Evolutionary conservation across 73 alveolate species (phyloP).

Genomic region (Paramecium sonneborni): DNA sequence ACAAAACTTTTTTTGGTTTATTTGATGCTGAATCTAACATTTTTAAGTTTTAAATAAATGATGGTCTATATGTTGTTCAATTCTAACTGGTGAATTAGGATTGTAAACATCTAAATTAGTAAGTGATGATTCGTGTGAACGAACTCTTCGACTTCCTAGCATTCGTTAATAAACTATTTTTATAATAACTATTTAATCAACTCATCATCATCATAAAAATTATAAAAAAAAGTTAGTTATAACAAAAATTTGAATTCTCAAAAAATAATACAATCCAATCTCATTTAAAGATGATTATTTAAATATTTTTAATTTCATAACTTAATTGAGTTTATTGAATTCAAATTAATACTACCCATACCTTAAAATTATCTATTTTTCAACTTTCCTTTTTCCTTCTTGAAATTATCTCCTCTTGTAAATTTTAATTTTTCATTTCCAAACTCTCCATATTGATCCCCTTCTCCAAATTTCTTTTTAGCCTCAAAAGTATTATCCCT

Average conservation of each 20-base stretch:
- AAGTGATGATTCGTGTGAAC: neutral
- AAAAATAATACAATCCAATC: neutral
- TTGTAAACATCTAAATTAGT: neutral
- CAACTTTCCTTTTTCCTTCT: conserved; percentile 77
- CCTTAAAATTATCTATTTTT: conserved; percentile 81
- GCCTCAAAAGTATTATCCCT: conserved; percentile 66
- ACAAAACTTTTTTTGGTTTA: conserved; percentile 71
- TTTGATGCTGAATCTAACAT: conserved; percentile 51
- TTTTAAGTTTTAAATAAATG: conserved; percentile 50
- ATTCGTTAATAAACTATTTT: neutral
- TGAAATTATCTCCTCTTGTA: conserved; percentile 70
- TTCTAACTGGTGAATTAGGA: neutral
- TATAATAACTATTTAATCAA: neutral
- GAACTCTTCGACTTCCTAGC: neutral
- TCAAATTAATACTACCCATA: conserved; percentile 64
- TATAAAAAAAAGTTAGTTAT: neutral
- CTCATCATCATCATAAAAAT: neutral
- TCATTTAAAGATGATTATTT: neutral
- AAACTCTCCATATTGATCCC: conserved; percentile 74
- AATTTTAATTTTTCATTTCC: conserved; percentile 69
- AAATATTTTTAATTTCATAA: conserved; percentile 35
- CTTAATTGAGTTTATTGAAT: conserved; percentile 72
- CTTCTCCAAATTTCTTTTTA: conserved; percentile 76
- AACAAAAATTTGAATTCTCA: neutral
- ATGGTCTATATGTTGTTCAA: neutral